phyloP scores from a whole-genome alignment of 768 basidiomycete species.

The Lyophyllum atratum region DNA sequence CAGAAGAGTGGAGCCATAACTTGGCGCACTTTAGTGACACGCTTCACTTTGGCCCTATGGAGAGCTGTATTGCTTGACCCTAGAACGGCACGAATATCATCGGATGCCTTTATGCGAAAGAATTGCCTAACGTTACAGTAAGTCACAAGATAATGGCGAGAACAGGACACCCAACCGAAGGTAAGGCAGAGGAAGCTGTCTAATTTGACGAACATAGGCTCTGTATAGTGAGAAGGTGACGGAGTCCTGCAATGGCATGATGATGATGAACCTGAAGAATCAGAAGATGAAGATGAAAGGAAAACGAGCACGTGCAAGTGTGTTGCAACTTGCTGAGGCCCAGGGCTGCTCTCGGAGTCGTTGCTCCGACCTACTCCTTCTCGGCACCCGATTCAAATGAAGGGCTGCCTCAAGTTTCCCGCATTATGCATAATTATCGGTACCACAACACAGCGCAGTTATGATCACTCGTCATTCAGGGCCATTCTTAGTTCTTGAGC shows the following conservation, averaged over 20 bases:
- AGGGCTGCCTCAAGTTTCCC: no score
- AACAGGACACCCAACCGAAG: slow-evolving; percentile 35
- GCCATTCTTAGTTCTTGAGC: no score
- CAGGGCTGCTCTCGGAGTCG: no score
- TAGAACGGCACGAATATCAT: slow-evolving; percentile 57
- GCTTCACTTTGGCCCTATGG: slow-evolving; percentile 43
- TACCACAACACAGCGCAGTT: no score
- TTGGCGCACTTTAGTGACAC: slow-evolving; percentile 50
- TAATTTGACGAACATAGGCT: slow-evolving; percentile 41
- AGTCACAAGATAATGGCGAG: not conserved
- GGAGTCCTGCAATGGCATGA: no score
- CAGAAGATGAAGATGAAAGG: no score
- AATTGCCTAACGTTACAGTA: slow-evolving; percentile 50
- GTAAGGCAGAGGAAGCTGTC: slow-evolving; percentile 42
- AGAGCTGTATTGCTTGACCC: slow-evolving; percentile 31
- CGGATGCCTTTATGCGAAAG: slow-evolving; percentile 58
- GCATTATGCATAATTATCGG: no score
- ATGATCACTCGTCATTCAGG: no score
- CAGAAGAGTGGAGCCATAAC: not conserved
- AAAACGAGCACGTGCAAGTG: slow-evolving; percentile 3
- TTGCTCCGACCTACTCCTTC: no score
- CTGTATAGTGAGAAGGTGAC: slow-evolving; percentile 41
- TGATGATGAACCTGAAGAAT: no score
- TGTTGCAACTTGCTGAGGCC: no score
- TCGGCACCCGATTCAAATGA: no score